Evolutionary conservation across 192 early-diverging fungal species (phyloP).

Genomic region (Podila epicladia): DNA sequence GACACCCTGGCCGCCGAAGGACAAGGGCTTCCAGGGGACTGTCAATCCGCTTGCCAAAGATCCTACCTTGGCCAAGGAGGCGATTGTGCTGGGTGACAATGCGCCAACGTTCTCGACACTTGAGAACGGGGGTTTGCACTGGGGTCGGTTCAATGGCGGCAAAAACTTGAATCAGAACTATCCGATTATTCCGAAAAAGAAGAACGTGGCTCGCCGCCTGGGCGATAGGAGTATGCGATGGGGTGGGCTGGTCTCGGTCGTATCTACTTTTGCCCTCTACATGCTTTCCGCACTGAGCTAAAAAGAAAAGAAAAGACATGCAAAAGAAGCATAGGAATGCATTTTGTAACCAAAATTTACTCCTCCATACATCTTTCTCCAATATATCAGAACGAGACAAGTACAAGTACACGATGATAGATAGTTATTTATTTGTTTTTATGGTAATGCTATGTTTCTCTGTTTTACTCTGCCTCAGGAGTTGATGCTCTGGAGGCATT

Average conservation of each 20-base stretch:
- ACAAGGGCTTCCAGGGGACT: constrained; percentile 29
- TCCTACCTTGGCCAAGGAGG: constrained; percentile 18
- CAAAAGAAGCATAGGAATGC: too few relatives aligned
- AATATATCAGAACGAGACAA: not conserved
- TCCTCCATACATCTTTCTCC: too few relatives aligned
- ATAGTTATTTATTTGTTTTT: not conserved
- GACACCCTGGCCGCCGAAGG: constrained; percentile 35
- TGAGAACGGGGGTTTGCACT: constrained; percentile 34
- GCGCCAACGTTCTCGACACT: constrained; percentile 32
- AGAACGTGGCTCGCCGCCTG: not conserved
- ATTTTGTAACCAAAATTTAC: too few relatives aligned
- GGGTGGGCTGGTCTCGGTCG: not conserved
- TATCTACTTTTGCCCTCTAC: not conserved
- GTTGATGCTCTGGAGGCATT: constrained; percentile 30
- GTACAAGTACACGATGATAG: not conserved
- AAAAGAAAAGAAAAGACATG: too few relatives aligned
- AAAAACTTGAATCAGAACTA: constrained; percentile 7
- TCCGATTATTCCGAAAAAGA: not conserved
- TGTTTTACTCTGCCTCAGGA: constrained; percentile 23
- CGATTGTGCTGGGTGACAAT: constrained; percentile 28
- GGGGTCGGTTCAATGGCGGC: constrained; percentile 23
- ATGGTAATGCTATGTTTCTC: not conserved
- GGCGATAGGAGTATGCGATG: not conserved
- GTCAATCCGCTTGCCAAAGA: constrained; percentile 32
- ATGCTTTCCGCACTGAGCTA: not conserved